Percentiles rank a stretch among this genome's conserved stretches.
Conservation (phyloP, 371 early-diverging fungal genomes). For the Mucor plumbeus region DNA sequence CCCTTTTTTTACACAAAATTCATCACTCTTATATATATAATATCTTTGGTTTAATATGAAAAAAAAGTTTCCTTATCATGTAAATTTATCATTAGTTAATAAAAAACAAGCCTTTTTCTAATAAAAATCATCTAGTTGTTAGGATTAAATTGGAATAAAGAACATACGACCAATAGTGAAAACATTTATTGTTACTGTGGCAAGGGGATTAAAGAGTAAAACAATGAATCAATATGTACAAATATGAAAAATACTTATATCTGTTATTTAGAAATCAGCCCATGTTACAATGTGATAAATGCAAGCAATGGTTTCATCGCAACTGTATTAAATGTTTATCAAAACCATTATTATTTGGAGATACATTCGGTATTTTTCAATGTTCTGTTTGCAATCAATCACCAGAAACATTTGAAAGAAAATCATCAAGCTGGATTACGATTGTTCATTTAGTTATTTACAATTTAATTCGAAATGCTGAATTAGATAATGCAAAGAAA, state of each 20-base stretch:
- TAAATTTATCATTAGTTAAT: constrained; percentile 13
- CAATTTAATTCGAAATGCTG: constrained; percentile 60
- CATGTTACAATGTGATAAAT: constrained; percentile 63
- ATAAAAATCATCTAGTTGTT: constrained; percentile 18
- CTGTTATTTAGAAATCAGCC: constrained; percentile 49
- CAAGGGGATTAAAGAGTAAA: constrained; percentile 52
- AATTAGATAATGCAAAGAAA: constrained; percentile 33
- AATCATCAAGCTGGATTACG: constrained; percentile 72
- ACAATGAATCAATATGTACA: too few species aligned
- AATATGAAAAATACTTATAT: too few species aligned
- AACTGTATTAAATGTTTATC: constrained; percentile 28
- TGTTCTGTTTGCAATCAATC: constrained; percentile 30
- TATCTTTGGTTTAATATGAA: constrained; percentile 6
- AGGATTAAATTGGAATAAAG: constrained; percentile 31
- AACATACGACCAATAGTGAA: constrained; percentile 52
- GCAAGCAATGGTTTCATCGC: constrained; percentile 69
- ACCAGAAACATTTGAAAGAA: constrained; percentile 41
- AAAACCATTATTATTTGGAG: constrained; percentile 34
- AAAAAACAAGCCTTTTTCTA: not conserved
- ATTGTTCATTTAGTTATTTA: constrained; percentile 79
- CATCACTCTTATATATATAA: not conserved
- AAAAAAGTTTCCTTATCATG: constrained; percentile 33
- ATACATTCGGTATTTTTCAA: constrained; percentile 25
- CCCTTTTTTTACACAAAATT: not conserved
- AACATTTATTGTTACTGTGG: constrained; percentile 71